A percentile compares a stretch with the other conserved stretches of the same genome.
Evolutionary conservation across 2,329 filamentous ascomycete genomes (phyloP).

Genomic region (Pestalotiopsis fici): DNA sequence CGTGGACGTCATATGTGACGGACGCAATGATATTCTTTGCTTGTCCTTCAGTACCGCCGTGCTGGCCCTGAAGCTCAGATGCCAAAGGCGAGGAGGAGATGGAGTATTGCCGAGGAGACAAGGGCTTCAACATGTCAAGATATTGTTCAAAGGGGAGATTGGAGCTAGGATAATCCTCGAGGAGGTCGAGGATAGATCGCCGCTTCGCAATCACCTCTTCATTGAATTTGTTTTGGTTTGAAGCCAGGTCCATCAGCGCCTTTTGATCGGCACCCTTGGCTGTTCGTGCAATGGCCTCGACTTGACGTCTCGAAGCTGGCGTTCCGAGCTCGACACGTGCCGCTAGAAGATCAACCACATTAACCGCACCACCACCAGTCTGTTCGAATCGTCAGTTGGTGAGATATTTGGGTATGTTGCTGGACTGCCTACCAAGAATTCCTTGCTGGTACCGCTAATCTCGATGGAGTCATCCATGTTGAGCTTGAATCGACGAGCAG

Average conservation of each 20-base stretch:
- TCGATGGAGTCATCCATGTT: not conserved
- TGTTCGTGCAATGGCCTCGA: not conserved
- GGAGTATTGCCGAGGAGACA: slow-evolving; percentile 58
- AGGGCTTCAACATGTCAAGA: slow-evolving; percentile 56
- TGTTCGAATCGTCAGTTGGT: not conserved
- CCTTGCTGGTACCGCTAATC: not conserved
- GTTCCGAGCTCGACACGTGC: not conserved
- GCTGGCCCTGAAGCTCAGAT: slow-evolving; percentile 12
- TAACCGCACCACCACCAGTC: not conserved
- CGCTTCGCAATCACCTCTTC: not conserved
- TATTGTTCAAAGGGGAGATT: slow-evolving; percentile 53
- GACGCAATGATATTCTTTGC: not conserved
- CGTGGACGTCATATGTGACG: not conserved
- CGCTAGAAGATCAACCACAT: not conserved
- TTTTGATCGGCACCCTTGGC: not conserved
- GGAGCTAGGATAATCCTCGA: slow-evolving; percentile 51
- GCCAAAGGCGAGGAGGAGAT: slow-evolving; percentile 57
- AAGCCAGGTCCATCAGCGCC: not conserved
- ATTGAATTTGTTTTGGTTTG: not conserved
- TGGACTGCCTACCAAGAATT: not conserved
- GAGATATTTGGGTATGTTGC: too few species aligned
- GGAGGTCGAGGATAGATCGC: slow-evolving; percentile 47
- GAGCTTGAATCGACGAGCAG: slow-evolving; percentile 1
- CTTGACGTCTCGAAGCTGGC: not conserved
- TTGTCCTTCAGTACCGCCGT: not conserved